Evolutionary conservation across 2,329 filamentous ascomycete species (phyloP), one percentile per base, ranked within the genome.

Genomic region (Colletotrichum graminicola): DNA sequence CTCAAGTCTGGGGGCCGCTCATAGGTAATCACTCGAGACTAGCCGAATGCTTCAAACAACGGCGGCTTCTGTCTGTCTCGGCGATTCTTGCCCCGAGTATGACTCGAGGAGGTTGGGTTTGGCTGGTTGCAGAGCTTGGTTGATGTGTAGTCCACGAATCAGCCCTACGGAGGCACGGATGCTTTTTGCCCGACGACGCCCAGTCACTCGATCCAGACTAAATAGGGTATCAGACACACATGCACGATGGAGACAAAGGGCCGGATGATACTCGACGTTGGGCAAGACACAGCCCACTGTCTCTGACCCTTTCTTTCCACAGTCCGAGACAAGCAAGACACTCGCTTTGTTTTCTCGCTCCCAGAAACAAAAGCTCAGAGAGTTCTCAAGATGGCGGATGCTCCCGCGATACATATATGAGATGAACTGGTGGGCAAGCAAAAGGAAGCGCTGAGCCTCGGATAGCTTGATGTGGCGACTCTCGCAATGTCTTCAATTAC

Each of bases 251-350:
- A 23, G 54, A 36, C 12, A 39, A 12, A 39, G 21, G n/a, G 32
- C n/a, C 32, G 54, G 21, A 11, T 8, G 32, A 23, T 7, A 39
- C 34, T 41, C 54, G 14, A 41, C 6, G 54, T 39, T 39, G n/a
- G n/a, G 26, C 34, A 41, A 32, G 34, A 56, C 34, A 56, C n/a
- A 14, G 21, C 54, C 54, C 18, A 10, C 34, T 56, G 34, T 41
- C 2, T 56, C 3, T 29, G 29, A 55, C 29, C 34, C 12, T 56
- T 56, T 39, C 54, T 39, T 56, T 56, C 54, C 34, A 18, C n/a
- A 23, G 12, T 18, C 54, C 54, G 54, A 41, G 54, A 56, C 54
- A 41, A 16, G 21, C 34, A 39, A 56, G 34, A 56, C 54, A 56
- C 5, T 39, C n/a, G 54, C 54, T 56, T 56, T 34, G 34, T 56